Evolutionary conservation across 1,139 yeast genomes (phyloP).

Genomic region (Saccharomyces hybrid): DNA sequence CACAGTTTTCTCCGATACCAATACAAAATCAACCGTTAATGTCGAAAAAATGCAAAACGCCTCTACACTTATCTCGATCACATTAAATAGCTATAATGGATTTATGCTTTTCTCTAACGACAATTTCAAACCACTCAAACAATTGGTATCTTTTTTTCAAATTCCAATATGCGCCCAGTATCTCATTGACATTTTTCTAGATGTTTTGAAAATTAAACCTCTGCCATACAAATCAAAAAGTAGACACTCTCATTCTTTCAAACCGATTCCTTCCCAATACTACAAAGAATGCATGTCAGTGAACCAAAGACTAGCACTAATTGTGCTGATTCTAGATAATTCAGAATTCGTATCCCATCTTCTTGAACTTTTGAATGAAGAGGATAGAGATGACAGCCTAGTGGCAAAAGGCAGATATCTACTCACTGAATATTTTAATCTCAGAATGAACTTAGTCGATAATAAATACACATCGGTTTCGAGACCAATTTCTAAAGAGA

Average conservation of each 20-base stretch:
- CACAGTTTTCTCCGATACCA: conserved; percentile 56
- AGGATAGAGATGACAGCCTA: conserved; percentile 30
- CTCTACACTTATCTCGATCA: conserved; percentile 51
- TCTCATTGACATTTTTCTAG: conserved; percentile 63
- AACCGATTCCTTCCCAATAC: conserved; percentile 23
- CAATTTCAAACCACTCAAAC: conserved; percentile 48
- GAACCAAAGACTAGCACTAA: conserved; percentile 58
- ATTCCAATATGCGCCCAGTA: conserved; percentile 58
- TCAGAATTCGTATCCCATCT: conserved; percentile 51
- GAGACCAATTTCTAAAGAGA: conserved; percentile 3
- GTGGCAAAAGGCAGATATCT: conserved; percentile 56
- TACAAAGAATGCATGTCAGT: conserved; percentile 31
- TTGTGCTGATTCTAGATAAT: conserved; percentile 46
- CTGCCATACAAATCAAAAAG: conserved; percentile 45
- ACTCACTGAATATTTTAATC: conserved; percentile 51
- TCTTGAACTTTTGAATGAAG: conserved; percentile 38
- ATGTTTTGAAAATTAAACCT: conserved; percentile 53
- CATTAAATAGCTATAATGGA: conserved; percentile 74
- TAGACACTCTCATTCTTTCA: conserved; percentile 15
- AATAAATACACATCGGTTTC: conserved; percentile 10
- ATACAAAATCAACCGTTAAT: conserved; percentile 39
- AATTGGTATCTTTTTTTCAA: conserved; percentile 54
- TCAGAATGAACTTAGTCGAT: conserved; percentile 44
- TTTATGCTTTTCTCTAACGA: conserved; percentile 56
- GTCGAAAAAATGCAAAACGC: conserved; percentile 52